Percentiles rank a stretch among this genome's conserved stretches.
These are phyloP conservation scores for Schizonepeta tenuifolia DNA, from an alignment of 257 asterid species.

Conservation along the genomic window DNA sequence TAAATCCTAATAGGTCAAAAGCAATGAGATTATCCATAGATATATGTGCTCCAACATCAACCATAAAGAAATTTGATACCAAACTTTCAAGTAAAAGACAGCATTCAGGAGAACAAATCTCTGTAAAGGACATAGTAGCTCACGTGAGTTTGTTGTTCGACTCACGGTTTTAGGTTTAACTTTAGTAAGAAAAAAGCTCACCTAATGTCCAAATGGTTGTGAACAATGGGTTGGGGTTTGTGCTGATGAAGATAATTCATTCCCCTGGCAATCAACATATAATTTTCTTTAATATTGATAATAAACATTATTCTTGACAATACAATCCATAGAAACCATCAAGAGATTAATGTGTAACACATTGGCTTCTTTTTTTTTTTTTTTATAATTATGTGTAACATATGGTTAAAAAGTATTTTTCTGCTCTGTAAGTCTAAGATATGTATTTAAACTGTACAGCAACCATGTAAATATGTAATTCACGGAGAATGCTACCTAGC, in stretches of 20 bases:
- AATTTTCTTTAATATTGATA: slow-evolving; percentile 7
- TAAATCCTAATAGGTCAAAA: not conserved
- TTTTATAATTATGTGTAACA: not conserved
- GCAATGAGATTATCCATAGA: not conserved
- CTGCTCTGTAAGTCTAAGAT: not conserved
- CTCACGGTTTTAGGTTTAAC: not conserved
- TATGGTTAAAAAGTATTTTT: not conserved
- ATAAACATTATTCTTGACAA: not conserved
- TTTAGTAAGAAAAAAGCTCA: slow-evolving; percentile 21
- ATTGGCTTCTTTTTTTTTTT: no score
- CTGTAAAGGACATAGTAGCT: slow-evolving; percentile 3
- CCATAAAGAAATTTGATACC: not conserved
- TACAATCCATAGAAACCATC: not conserved
- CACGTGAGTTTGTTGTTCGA: not conserved
- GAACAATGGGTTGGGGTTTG: slow-evolving; percentile 67
- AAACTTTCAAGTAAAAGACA: not conserved
- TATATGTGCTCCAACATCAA: not conserved
- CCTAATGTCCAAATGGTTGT: slow-evolving; percentile 59
- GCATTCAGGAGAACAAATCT: not conserved
- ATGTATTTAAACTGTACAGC: not conserved
- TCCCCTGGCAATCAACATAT: slow-evolving; percentile 50
- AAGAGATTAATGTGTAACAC: not conserved
- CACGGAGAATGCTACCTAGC: slow-evolving; percentile 48
- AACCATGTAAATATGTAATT: not conserved
- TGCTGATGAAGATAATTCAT: slow-evolving; percentile 73